Percentiles rank a stretch among this genome's conserved stretches.
Evolutionary conservation across 306 rosid genomes (phyloP).

Genomic region (Cucurbita moschata): DNA sequence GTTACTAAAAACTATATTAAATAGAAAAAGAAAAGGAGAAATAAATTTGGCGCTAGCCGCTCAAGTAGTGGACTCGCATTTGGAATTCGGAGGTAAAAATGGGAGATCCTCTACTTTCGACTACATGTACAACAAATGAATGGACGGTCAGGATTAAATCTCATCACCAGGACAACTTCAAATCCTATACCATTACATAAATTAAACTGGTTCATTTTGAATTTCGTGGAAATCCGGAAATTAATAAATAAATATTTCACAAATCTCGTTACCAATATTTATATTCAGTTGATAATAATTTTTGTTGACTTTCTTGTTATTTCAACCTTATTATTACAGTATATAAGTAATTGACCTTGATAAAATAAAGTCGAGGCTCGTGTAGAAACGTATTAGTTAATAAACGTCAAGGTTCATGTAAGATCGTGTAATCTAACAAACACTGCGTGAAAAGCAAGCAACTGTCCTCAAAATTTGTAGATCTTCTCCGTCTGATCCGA

Average conservation of each 20-base stretch:
- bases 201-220: too few relatives aligned
- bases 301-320: neutral
- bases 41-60: constrained; percentile 1
- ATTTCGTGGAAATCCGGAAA: neutral
- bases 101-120: neutral
- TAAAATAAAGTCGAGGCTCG: neutral
- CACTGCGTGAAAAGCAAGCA: neutral
- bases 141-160: neutral
- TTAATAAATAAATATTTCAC: neutral
- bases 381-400: neutral
- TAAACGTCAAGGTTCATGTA: too few relatives aligned
- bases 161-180: neutral
- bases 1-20: neutral
- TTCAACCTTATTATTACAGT: neutral
- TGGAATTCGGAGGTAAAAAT: constrained; percentile 1
- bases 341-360: neutral
- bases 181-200: neutral
- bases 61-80: neutral
- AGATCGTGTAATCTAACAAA: neutral
- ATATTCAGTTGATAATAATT: neutral
- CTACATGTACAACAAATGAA: neutral
- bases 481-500: too few relatives aligned
- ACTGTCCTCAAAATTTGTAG: neutral
- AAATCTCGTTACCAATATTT: neutral
- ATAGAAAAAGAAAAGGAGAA: neutral